These are phyloP conservation scores for Termitomyces sp. DNA, from an alignment of 768 basidiomycete genomes.

Conservation along the genomic window DNA sequence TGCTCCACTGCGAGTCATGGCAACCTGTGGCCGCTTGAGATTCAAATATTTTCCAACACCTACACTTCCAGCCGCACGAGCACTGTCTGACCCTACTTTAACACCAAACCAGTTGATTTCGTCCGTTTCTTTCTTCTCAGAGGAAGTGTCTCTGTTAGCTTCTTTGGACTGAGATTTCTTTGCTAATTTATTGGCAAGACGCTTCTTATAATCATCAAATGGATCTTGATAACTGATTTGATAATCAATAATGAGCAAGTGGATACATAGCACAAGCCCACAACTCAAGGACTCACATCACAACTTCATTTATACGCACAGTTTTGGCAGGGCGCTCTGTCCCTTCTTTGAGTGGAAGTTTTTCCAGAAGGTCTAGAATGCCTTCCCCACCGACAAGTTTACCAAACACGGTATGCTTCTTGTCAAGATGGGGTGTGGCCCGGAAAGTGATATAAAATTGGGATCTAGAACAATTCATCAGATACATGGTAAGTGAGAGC, in stretches of 20 bases:
- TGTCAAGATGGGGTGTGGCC: constrained; percentile 78
- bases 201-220: constrained; percentile 86
- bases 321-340: constrained; percentile 85
- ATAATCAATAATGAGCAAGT: background rate
- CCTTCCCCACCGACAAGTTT: constrained; percentile 96
- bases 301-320: constrained; percentile 78
- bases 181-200: constrained; percentile 74
- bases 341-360: constrained; percentile 72
- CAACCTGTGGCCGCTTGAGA: constrained; percentile 39
- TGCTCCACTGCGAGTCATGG: constrained; percentile 10
- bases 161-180: constrained; percentile 38
- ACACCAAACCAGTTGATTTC: constrained; percentile 86
- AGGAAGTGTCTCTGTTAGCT: constrained; percentile 21
- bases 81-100: constrained; percentile 56
- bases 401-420: constrained; percentile 95
- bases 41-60: constrained; percentile 81
- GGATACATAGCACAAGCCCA: background rate
- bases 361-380: constrained; percentile 79
- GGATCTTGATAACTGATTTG: constrained; percentile 80
- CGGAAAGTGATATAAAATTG: constrained; percentile 94
- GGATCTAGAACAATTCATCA: constrained; percentile 41
- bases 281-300: constrained; percentile 57
- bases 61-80: constrained; percentile 25
- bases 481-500: background rate
- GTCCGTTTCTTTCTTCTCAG: constrained; percentile 57